Conservation (phyloP, 768 basidiomycete species). For the Mrakia frigida region DNA sequence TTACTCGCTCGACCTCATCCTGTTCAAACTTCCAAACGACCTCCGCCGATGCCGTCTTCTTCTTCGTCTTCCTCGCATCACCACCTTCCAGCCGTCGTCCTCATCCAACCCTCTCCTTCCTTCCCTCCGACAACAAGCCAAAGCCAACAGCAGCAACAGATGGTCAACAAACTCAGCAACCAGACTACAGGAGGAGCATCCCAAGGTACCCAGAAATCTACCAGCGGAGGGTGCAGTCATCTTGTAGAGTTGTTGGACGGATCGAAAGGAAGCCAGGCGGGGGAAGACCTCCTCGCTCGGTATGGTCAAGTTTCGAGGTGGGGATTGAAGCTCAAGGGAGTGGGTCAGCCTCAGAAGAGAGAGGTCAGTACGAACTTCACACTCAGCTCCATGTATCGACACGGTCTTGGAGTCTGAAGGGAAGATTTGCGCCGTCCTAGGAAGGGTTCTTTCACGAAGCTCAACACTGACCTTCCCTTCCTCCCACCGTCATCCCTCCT, state of each 20-base stretch:
- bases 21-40: neutral
- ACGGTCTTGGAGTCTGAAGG: too few species aligned
- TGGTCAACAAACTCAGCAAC: neutral
- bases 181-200: neutral
- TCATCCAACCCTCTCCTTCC: neutral
- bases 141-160: neutral
- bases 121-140: neutral
- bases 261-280: neutral
- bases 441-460: neutral
- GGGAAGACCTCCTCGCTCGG: neutral
- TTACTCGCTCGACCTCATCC: neutral
- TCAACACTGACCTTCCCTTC: neutral
- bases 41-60: neutral
- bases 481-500: neutral
- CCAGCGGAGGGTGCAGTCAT: neutral
- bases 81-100: neutral
- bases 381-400: neutral
- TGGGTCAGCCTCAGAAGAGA: slow-evolving; percentile 2
- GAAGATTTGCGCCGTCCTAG: too few species aligned
- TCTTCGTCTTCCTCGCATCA: neutral
- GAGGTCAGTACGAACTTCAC: neutral
- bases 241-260: neutral
- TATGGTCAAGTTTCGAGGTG: slow-evolving; percentile 18
- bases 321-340: slow-evolving; percentile 13
- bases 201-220: neutral